phyloP scores from a whole-genome alignment of 345 rosid genomes.

The Syzygium oleosum region DNA sequence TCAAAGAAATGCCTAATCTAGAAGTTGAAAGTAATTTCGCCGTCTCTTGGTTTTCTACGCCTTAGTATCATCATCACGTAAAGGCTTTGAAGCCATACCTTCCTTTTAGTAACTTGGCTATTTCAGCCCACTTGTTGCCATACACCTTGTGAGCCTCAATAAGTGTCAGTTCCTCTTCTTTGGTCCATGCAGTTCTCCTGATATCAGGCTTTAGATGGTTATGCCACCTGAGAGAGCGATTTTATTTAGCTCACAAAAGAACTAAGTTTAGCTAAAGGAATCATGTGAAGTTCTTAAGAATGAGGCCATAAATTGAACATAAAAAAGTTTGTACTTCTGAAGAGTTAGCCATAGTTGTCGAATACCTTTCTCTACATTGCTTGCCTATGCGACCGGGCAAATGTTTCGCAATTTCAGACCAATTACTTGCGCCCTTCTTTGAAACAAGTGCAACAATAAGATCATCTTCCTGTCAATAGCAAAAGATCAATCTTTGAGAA shows the following conservation, averaged over 20 bases:
- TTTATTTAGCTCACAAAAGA: neutral
- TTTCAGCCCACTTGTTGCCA: conserved; percentile 77
- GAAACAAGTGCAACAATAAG: conserved; percentile 31
- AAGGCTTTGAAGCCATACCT: conserved; percentile 19
- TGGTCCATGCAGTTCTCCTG: conserved; percentile 45
- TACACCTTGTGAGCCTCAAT: conserved; percentile 27
- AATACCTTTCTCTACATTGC: conserved; percentile 73
- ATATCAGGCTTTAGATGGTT: conserved; percentile 63
- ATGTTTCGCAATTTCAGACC: conserved; percentile 55
- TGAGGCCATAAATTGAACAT: neutral
- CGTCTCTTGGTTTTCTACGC: neutral
- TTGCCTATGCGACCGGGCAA: conserved; percentile 65
- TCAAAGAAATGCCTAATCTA: neutral
- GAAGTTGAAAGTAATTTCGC: neutral
- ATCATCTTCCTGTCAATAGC: conserved; percentile 38
- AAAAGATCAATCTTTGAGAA: neutral
- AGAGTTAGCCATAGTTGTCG: neutral
- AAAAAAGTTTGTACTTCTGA: neutral
- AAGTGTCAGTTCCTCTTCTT: conserved; percentile 49
- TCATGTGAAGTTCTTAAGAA: neutral
- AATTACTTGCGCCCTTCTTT: conserved; percentile 34
- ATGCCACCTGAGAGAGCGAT: conserved; percentile 37
- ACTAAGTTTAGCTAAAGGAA: neutral
- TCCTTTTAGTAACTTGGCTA: conserved; percentile 58
- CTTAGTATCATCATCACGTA: neutral